phyloP scores from a whole-genome alignment of 1,284 basidiomycete genomes.

The Xerocomus amazonicus region DNA sequence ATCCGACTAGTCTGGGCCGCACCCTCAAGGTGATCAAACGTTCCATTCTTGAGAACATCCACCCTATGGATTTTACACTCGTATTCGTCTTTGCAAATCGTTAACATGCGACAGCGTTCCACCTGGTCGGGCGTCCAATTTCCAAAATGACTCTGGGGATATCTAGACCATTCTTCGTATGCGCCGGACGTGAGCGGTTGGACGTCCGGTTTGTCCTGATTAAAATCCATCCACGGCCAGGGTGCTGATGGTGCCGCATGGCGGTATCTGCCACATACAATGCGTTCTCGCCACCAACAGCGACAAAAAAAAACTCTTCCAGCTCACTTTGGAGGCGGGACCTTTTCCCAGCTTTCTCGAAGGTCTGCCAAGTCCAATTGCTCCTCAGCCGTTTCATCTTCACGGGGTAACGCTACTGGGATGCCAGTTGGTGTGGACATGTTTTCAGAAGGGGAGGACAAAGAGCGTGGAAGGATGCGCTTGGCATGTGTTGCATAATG shows the following conservation, averaged over 20 bases:
- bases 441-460: not conserved
- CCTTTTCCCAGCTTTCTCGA: slow-evolving; percentile 1
- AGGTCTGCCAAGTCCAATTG: slow-evolving; percentile 7
- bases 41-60: slow-evolving; percentile 39
- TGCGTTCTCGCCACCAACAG: not conserved
- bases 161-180: slow-evolving; percentile 28
- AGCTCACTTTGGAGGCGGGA: slow-evolving; percentile 14
- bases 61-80: slow-evolving; percentile 40
- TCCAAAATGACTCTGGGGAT: slow-evolving; percentile 48
- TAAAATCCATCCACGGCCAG: slow-evolving; percentile 38
- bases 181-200: slow-evolving; percentile 1
- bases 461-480: not conserved
- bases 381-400: not conserved
- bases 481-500: slow-evolving; percentile 6
- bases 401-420: not conserved
- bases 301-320: no score
- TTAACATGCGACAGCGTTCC: slow-evolving; percentile 37
- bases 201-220: slow-evolving; percentile 18
- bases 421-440: slow-evolving; percentile 15
- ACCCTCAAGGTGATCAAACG: slow-evolving; percentile 13
- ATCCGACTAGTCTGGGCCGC: slow-evolving; percentile 3
- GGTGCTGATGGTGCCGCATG: slow-evolving; percentile 38
- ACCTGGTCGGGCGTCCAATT: slow-evolving; percentile 51
- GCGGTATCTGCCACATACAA: slow-evolving; percentile 25
- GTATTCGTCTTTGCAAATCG: slow-evolving; percentile 21